Conservation (phyloP, 805 yeast genomes). For the Nakazawaea ishiwadae region DNA sequence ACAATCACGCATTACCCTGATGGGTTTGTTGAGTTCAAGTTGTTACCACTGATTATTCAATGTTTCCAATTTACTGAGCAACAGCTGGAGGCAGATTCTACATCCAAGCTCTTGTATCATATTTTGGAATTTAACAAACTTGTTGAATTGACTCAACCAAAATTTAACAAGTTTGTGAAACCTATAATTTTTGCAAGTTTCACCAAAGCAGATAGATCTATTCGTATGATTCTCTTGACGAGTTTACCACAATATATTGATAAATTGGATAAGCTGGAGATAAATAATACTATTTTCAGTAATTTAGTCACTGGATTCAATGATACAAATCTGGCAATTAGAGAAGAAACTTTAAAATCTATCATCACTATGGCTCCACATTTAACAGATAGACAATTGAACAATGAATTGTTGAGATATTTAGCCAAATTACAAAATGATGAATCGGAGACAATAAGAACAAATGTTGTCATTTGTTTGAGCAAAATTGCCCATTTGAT, state of each 20-base stretch:
- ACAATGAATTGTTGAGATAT: slow-evolving; percentile 76
- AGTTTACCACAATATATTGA: slow-evolving; percentile 52
- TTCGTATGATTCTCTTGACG: slow-evolving; percentile 67
- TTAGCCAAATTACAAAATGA: slow-evolving; percentile 83
- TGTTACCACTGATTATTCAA: slow-evolving; percentile 65
- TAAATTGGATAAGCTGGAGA: slow-evolving; percentile 49
- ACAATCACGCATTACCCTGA: slow-evolving; percentile 36
- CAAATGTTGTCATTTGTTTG: slow-evolving; percentile 68
- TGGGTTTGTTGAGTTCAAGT: slow-evolving; percentile 50
- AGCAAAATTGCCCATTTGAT: slow-evolving; percentile 60
- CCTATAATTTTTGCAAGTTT: slow-evolving; percentile 66
- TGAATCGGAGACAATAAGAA: slow-evolving; percentile 68
- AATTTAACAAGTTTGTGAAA: slow-evolving; percentile 39
- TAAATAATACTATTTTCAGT: slow-evolving; percentile 66
- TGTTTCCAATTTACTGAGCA: slow-evolving; percentile 29
- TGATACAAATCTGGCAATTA: slow-evolving; percentile 75
- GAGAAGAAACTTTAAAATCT: slow-evolving; percentile 76
- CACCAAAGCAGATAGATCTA: slow-evolving; percentile 66
- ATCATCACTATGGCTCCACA: slow-evolving; percentile 52
- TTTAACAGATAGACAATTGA: slow-evolving; percentile 73
- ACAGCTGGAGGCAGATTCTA: slow-evolving; percentile 9
- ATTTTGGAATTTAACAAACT: slow-evolving; percentile 9
- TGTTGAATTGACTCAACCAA: slow-evolving; percentile 23
- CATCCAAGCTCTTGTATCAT: slow-evolving; percentile 21
- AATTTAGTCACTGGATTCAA: slow-evolving; percentile 75